phyloP scores from a whole-genome alignment of 2,329 filamentous ascomycete genomes.

The Aschersonia sp. region DNA sequence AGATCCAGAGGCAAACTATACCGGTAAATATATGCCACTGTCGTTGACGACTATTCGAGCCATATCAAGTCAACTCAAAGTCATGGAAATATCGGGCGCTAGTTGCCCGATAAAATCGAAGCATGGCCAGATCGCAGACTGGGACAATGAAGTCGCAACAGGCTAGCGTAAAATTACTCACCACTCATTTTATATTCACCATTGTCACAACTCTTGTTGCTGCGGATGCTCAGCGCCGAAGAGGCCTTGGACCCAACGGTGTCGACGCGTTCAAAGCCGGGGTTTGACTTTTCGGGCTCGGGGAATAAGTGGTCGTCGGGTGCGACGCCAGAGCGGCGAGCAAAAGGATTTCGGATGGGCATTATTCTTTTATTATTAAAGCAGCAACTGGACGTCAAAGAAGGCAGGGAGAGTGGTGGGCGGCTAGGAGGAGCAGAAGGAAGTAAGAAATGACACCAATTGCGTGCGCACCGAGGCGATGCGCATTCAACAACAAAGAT shows the following conservation, averaged over 20 bases:
- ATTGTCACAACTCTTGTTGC: constrained; percentile 44
- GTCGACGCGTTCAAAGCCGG: constrained; percentile 46
- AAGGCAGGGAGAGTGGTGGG: neutral
- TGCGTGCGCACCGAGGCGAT: neutral
- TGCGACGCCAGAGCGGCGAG: constrained; percentile 37
- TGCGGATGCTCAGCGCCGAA: constrained; percentile 46
- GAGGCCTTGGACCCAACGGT: constrained; percentile 48
- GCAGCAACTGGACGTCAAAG: neutral
- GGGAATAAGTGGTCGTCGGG: constrained; percentile 39
- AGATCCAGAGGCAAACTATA: constrained; percentile 25
- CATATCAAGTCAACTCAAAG: neutral
- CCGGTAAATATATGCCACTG: constrained; percentile 85
- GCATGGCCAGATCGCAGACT: neutral
- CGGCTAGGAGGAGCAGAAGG: neutral
- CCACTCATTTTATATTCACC: constrained; percentile 71
- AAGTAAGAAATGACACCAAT: neutral
- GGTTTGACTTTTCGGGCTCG: constrained; percentile 17
- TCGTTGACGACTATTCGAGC: constrained; percentile 72
- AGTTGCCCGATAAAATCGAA: too few species aligned
- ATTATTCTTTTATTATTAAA: constrained; percentile 21
- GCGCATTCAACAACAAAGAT: neutral
- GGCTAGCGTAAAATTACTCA: constrained; percentile 25
- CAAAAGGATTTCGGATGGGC: constrained; percentile 62
- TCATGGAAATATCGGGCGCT: too few species aligned
- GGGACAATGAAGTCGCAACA: neutral